Conservation (phyloP, 129 eudicot genomes). For the Flaveria brownii region DNA sequence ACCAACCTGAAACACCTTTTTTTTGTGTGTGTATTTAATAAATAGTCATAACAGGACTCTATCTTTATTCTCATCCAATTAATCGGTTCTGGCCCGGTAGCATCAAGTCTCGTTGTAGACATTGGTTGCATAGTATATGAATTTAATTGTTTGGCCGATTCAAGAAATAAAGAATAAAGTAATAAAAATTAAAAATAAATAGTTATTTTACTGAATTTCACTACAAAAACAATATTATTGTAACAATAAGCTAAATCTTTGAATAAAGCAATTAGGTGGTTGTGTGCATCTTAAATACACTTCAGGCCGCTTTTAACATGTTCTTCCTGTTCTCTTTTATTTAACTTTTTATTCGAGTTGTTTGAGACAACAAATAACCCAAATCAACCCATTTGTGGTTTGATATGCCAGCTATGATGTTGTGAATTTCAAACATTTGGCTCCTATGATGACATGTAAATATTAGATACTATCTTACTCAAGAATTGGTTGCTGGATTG, state of each 20-base stretch:
- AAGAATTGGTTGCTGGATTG: constrained; percentile 26
- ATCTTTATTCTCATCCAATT: too few species aligned
- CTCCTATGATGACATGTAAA: constrained; percentile 1
- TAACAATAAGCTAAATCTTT: neutral
- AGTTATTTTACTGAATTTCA: neutral
- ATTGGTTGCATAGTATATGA: neutral
- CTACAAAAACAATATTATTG: neutral
- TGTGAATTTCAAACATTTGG: neutral
- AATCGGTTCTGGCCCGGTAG: neutral
- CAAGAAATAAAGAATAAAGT: neutral
- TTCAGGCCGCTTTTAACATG: neutral
- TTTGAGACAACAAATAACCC: neutral
- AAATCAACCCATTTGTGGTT: neutral
- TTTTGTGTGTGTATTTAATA: too few species aligned
- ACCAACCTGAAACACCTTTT: neutral
- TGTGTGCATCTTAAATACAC: neutral
- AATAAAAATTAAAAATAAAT: neutral
- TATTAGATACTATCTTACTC: constrained; percentile 19
- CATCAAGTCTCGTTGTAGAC: neutral
- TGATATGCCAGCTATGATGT: neutral
- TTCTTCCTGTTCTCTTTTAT: neutral
- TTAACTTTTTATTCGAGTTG: neutral
- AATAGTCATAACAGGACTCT: too few species aligned
- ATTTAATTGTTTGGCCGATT: neutral
- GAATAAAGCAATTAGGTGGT: neutral